A percentile compares a stretch with the other conserved stretches of the same genome.
phyloP scores from a whole-genome alignment of 441 rosid species.

The Syzygium syzygioides region DNA sequence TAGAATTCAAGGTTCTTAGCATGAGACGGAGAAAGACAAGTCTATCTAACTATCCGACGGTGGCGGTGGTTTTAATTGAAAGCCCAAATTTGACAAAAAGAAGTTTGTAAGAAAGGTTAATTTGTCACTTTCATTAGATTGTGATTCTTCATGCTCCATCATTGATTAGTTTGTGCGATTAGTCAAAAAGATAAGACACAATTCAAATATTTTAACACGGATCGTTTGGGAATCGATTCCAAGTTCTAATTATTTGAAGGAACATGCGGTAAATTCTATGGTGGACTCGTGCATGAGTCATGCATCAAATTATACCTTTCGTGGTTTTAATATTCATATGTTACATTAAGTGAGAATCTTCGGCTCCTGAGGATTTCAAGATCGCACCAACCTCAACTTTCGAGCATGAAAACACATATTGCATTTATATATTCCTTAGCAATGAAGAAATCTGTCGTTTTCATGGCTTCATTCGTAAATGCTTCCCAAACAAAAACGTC shows the following conservation, averaged over 20 bases:
- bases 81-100: not conserved
- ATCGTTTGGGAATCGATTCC: not conserved
- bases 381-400: not conserved
- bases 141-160: not conserved
- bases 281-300: not conserved
- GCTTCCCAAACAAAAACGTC: not conserved
- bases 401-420: not conserved
- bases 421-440: not conserved
- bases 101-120: not conserved
- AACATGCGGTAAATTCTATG: not conserved
- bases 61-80: not conserved
- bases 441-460: not conserved
- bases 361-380: not conserved
- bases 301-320: not conserved
- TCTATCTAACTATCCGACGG: not conserved
- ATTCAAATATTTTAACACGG: not conserved
- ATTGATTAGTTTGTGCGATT: not conserved
- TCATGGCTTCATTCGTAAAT: not conserved
- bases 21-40: not conserved
- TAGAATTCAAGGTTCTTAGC: not conserved
- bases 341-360: not conserved
- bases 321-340: not conserved
- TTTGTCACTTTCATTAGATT: not conserved
- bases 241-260: not conserved
- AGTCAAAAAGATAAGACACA: not conserved